Evolutionary conservation across 1,284 basidiomycete species (phyloP), one percentile per base, ranked within the genome.

Genomic region (Fomitopsis palustris): DNA sequence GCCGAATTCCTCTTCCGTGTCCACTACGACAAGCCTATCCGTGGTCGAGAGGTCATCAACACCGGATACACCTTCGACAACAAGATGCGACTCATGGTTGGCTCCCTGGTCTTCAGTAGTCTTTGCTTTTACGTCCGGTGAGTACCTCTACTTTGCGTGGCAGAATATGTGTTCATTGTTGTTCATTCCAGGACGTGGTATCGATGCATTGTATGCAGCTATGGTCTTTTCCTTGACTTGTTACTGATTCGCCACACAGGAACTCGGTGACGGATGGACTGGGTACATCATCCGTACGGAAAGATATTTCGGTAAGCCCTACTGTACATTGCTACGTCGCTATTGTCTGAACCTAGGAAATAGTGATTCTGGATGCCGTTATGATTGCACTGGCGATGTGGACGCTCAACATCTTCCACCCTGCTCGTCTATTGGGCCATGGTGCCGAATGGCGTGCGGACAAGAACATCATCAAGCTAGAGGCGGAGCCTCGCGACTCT

Each of bases 301-400:
- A 65, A 65, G 78, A 17, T 81, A 81, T 65, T 86, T 87, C 74
- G 81, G 82, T 84, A 61, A 16, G 45, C 5, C 45, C 39, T 65
- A 37, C 35, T 56, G n/a, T 9, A 29, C 3, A 16, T 2, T 35
- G 6, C 57, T 21, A 7, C n/a, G 6, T 53, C 17, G 1, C 23
- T 19, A 27, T 16, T 10, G n/a, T 10, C 35, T 29, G 31, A n/a
- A 31, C n/a, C 21, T 16, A 17, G 47, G 14, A 12, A 3, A 19
- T 4, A 47, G 43, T 53, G 35, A 25, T 25, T 14, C 21, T 60
- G 83, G 82, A 82, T 64, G 76, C 83, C 17, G 75, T 89, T 6
- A 85, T 87, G 78, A 80, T 90, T 63, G 68, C 77, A 1, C 73
- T 86, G 10, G 84, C 84, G 1, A 81, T 84, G 54, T 80, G 73